Base-by-base conservation (phyloP, 1,284 basidiomycete genomes). In the Tilletia walkeri region DNA sequence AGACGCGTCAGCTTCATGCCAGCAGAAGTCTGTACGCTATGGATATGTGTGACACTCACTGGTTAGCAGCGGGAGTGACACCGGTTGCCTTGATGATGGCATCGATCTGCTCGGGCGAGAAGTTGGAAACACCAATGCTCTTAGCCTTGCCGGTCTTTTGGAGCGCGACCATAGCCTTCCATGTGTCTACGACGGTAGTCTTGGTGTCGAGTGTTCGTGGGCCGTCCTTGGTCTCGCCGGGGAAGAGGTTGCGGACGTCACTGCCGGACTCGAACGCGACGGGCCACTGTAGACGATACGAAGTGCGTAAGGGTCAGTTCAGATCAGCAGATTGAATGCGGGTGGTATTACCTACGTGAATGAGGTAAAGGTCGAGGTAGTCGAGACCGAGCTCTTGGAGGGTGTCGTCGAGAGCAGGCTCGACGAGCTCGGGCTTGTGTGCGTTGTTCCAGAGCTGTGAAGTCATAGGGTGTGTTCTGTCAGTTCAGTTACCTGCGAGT, bases 61-160 rank as follows among this genome's bases (percentile, higher is more conserved):
- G 93, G 86, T 94, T 93, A 65, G 86, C 89, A 53, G 87, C 90
- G 24, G 93, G 93, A 68, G 89, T 87, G 68, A 91, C 89, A 24
- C 90, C 90, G 3, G 92, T 92, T 2, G 88, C 90, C 14, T 88
- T 85, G 78, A 89, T 90, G 81, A 94, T 88, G 45, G 86, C 89
- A 81, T 92, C 85, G 70, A 94, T 84, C 66, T 90, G 86, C 56
- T 86, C 86, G 67, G 90, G 85, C 41, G 87, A 89, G 84, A 93
- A 94, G 88, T 94, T 94, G 74, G 90, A 92, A 61, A 79, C 75
- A 41, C 84, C 81, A 65, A 86, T 69, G 71, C 84, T 84, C 75
- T 84, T 83, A 72, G 80, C 81, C 74, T 82, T 82, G 71, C 80
- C 80, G 20, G 75, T 75, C 70, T 80, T 73, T 30, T 61, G 56